Evolutionary conservation across 805 yeast genomes (phyloP).

Genomic region (Saturnispora ahearnii): DNA sequence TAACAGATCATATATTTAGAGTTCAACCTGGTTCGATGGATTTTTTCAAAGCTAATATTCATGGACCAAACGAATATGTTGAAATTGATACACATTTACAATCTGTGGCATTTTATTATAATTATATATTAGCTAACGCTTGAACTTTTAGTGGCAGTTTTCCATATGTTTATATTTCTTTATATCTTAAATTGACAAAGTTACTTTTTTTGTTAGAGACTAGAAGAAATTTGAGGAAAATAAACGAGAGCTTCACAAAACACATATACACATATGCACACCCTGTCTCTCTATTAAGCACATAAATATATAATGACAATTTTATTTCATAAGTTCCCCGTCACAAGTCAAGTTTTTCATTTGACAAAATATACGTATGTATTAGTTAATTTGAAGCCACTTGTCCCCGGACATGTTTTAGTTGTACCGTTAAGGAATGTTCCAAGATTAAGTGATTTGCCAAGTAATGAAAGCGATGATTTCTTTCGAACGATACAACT

Average conservation of each 20-base stretch:
- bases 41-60: conserved; percentile 31
- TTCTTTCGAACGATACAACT: conserved; percentile 68
- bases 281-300: not conserved
- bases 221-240: not conserved
- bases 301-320: conserved; percentile 15
- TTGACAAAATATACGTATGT: conserved; percentile 65
- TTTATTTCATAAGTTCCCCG: conserved; percentile 44
- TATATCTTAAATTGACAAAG: not conserved
- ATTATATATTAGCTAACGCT: conserved; percentile 10
- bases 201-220: not conserved
- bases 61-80: conserved; percentile 57
- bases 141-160: not conserved
- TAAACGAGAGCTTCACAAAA: not conserved
- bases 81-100: conserved; percentile 51
- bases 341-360: conserved; percentile 49
- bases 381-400: conserved; percentile 82
- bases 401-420: conserved; percentile 89
- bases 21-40: conserved; percentile 36
- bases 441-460: conserved; percentile 57
- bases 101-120: conserved; percentile 33
- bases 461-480: conserved; percentile 64
- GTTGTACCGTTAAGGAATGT: conserved; percentile 76
- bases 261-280: not conserved
- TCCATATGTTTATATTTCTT: not conserved
- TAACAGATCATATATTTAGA: conserved; percentile 52